Evolutionary conservation across 352 stramenopile genomes (phyloP).

Genomic region (Phytophthora podocarpi): DNA sequence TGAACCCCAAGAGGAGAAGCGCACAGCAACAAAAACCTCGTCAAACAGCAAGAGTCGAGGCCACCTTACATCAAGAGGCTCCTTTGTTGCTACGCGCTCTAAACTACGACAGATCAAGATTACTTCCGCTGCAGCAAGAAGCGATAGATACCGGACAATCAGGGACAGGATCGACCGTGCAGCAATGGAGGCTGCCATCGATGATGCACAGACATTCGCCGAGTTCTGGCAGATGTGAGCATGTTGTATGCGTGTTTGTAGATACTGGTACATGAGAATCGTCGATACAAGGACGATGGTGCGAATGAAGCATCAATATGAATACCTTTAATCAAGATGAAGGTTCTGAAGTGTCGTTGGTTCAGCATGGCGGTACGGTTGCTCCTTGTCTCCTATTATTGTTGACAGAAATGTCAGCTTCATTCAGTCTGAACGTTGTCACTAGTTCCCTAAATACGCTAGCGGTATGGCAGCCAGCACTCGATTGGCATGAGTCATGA

Average conservation of each 20-base stretch:
- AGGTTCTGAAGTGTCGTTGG: not conserved
- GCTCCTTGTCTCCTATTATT: not conserved
- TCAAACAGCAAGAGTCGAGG: slow-evolving; percentile 3
- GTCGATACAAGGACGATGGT: slow-evolving; percentile 10
- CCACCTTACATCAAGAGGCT: not conserved
- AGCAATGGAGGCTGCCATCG: slow-evolving; percentile 36
- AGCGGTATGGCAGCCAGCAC: too few species aligned
- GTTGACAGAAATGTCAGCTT: too few species aligned
- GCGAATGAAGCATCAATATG: slow-evolving; percentile 17
- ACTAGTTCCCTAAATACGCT: too few species aligned
- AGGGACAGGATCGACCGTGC: slow-evolving; percentile 34
- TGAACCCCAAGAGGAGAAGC: slow-evolving; percentile 15
- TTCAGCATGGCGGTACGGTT: not conserved
- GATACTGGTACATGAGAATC: slow-evolving; percentile 7
- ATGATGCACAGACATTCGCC: slow-evolving; percentile 37
- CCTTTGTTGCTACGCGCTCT: not conserved
- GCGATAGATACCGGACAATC: slow-evolving; percentile 25
- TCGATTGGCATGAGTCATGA: too few species aligned
- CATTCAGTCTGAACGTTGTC: too few species aligned
- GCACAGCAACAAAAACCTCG: slow-evolving; percentile 11
- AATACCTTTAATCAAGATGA: slow-evolving; percentile 21
- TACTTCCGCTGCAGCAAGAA: slow-evolving; percentile 2
- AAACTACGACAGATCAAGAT: slow-evolving; percentile 17
- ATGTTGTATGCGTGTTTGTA: slow-evolving; percentile 13
- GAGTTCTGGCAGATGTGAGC: slow-evolving; percentile 45